Evolutionary conservation across 2,329 filamentous ascomycete genomes (phyloP).

Genomic region (Scolecobasidium constrictum): DNA sequence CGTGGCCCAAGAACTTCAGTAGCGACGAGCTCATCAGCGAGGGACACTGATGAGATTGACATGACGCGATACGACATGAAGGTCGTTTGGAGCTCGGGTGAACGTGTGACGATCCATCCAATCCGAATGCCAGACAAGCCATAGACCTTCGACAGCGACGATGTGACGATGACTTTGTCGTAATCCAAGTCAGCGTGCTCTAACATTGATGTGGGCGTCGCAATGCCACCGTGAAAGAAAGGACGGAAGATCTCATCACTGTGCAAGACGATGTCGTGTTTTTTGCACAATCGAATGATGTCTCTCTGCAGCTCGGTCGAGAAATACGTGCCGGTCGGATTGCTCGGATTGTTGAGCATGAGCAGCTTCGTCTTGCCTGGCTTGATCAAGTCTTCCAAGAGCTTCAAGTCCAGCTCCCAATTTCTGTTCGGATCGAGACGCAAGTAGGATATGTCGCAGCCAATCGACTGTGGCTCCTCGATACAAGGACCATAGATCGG

Average conservation of each 20-base stretch:
- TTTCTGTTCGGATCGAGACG: neutral
- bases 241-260: conserved; percentile 1
- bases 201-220: neutral
- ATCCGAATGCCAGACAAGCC: neutral
- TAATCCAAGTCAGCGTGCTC: neutral
- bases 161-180: neutral
- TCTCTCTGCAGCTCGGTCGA: neutral
- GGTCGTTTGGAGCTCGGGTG: neutral
- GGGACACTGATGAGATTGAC: neutral
- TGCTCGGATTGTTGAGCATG: neutral
- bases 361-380: conserved; percentile 1
- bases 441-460: neutral
- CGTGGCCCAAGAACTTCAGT: neutral
- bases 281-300: neutral
- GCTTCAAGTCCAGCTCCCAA: neutral
- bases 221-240: neutral
- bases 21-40: neutral
- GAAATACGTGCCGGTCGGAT: conserved; percentile 1
- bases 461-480: neutral
- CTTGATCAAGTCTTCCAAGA: neutral
- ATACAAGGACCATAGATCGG: neutral
- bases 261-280: neutral
- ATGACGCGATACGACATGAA: neutral
- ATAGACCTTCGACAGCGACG: neutral
- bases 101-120: neutral